These are phyloP conservation scores for Gynostemma pentaphyllum DNA, from an alignment of 306 rosid species.

Conservation along the genomic window DNA sequence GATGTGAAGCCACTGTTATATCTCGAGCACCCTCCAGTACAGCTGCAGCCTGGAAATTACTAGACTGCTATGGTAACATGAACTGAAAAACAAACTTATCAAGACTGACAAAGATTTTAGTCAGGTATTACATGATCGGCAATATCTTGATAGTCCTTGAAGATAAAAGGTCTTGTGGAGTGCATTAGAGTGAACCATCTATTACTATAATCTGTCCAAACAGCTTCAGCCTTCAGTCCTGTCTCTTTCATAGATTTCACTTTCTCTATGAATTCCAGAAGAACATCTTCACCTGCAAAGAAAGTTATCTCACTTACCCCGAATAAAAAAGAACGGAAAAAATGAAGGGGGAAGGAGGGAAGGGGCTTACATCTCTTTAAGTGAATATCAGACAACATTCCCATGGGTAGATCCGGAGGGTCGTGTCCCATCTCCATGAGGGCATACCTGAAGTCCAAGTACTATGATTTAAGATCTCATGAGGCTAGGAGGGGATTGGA, in stretches of 20 bases:
- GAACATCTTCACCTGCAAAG: conserved; percentile 54
- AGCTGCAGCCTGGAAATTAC: conserved; percentile 56
- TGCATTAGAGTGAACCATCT: conserved; percentile 85
- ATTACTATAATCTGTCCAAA: conserved; percentile 83
- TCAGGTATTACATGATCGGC: conserved; percentile 60
- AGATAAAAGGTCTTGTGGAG: conserved; percentile 68
- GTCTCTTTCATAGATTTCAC: conserved; percentile 48
- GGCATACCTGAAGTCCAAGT: conserved; percentile 42
- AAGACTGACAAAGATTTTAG: not conserved
- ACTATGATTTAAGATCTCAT: not conserved
- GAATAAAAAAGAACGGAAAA: not conserved
- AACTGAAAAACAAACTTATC: not conserved
- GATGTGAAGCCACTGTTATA: conserved; percentile 61
- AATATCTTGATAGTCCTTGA: conserved; percentile 58
- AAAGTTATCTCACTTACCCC: not conserved
- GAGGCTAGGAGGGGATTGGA: not conserved
- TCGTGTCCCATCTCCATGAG: conserved; percentile 86
- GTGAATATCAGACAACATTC: conserved; percentile 61
- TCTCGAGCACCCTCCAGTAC: conserved; percentile 60
- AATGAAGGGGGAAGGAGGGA: not conserved
- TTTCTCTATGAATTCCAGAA: conserved; percentile 45
- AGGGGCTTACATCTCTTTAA: conserved; percentile 40
- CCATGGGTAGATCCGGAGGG: conserved; percentile 59
- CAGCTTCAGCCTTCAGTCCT: conserved; percentile 52
- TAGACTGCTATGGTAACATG: not conserved